Base-by-base conservation (phyloP, 495 filamentous ascomycete species). In the Penicilliopsis zonata region DNA sequence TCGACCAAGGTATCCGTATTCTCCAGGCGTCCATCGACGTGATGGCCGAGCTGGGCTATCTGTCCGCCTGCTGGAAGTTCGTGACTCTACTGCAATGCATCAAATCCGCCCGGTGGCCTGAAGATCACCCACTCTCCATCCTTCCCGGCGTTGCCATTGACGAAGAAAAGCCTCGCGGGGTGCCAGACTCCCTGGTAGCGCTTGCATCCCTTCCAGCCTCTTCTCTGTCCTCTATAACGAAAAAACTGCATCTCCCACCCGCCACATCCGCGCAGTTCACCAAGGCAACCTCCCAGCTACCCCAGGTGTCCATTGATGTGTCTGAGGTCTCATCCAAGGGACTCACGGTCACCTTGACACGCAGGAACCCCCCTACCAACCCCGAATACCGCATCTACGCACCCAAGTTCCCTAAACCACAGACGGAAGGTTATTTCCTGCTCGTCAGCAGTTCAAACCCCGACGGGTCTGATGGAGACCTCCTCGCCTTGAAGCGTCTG, bases 1-100 rank as follows among this genome's bases (percentile, higher is more conserved):
- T 96, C 8, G 90, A 99, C 57, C 90, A 99, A 47, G 81, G 82
- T 15, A 88, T 99, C 38, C 88, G 90, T 75, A 86, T 98, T 50
- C 78, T 95, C 34, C 69, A 81, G 38, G 90, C 90, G 9, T 79
- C 78, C 6, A 88, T 96, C 37, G 90, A 99, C 47, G 79, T 94
- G 10, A 67, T 99, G 43, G 80, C 92, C n/a, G 90, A 99, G 53
- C 52, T 95, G 1, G 86, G 86, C 13, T 79, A 80, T 48, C 57
- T 83, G 2, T 74, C 73, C 10, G 82, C 78, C 29, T 80, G 73
- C 42, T 62, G 70, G 17, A 71, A 73, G 58, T 82, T 94, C 69
- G 81, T 95, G 41, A 78, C 69, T 25, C 70, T 99, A 0, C 73
- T 99, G 13, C 83, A 94, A 46, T 82, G 76, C 47, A 78, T 96